Evolutionary conservation across 441 rosid genomes (phyloP).

Genomic region (Adansonia grandidieri): DNA sequence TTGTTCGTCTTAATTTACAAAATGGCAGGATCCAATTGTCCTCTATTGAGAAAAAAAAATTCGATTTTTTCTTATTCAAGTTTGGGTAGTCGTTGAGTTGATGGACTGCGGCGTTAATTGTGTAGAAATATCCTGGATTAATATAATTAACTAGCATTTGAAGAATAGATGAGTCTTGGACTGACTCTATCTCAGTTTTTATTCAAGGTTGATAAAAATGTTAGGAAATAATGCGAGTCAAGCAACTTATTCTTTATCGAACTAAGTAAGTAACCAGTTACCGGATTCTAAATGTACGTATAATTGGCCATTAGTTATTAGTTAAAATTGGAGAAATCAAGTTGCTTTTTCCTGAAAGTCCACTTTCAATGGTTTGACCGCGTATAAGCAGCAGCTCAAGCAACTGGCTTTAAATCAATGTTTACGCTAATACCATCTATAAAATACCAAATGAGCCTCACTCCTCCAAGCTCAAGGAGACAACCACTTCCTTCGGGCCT

Average conservation of each 20-base stretch:
- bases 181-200: neutral
- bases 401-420: neutral
- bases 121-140: neutral
- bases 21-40: constrained; percentile 3
- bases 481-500: no score
- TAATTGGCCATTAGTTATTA: neutral
- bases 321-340: neutral
- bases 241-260: neutral
- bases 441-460: neutral
- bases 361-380: neutral
- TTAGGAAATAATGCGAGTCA: neutral
- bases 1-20: neutral
- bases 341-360: neutral
- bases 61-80: neutral
- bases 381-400: neutral
- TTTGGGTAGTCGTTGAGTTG: neutral
- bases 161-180: neutral
- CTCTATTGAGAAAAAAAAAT: neutral
- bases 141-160: neutral
- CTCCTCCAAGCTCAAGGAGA: neutral
- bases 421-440: neutral
- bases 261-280: neutral
- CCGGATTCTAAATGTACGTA: neutral
- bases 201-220: neutral
- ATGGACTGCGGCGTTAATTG: neutral